Base-by-base conservation (phyloP, 805 yeast genomes). In the Metschnikowia borealis region DNA sequence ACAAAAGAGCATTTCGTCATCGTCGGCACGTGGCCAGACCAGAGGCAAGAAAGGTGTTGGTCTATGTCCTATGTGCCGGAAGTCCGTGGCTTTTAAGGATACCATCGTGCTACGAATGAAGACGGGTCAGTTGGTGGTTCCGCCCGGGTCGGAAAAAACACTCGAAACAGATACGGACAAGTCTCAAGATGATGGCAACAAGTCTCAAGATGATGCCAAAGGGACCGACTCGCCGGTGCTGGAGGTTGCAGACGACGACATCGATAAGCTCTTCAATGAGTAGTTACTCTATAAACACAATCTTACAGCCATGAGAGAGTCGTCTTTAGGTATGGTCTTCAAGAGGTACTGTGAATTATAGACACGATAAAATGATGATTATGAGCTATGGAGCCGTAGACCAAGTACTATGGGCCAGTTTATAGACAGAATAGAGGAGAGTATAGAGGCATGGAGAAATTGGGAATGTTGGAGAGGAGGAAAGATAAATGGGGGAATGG, bases 51-150 rank as follows among this genome's bases (percentile, higher is more conserved):
- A 62, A 44, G 78, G 78, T 6, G 63, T 63, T 3, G 78, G 78
- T 0, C 60, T 71, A 14, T 73, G 78, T 59, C 78, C 78, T 5
- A 61, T 73, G 56, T 73, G 78, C 54, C 59, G 78, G 35, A 66
- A 73, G 53, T 50, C 56, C 40, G 74, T 72, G 32, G 51, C 65
- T 13, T 73, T 73, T 54, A 71, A 69, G 49, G 76, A 73, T 37
- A 63, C 74, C 29, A 47, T 53, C 6, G 61, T 58, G 41, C 51
- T 58, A 6, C 57, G 58, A 10, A 48, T 58, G 39, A 53, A 46
- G 39, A 50, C 49, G 17, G 56, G 59, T 8, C 11, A 8, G 20
- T 33, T n/a, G 18, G 59, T 50, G 46, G 48, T 29, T 21, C 53
- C 56, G 21, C 54, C 59, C 8, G 49, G 13, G 21, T 15, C n/a